Conservation (phyloP, 495 filamentous ascomycete genomes). For the Bacidia rubella region DNA sequence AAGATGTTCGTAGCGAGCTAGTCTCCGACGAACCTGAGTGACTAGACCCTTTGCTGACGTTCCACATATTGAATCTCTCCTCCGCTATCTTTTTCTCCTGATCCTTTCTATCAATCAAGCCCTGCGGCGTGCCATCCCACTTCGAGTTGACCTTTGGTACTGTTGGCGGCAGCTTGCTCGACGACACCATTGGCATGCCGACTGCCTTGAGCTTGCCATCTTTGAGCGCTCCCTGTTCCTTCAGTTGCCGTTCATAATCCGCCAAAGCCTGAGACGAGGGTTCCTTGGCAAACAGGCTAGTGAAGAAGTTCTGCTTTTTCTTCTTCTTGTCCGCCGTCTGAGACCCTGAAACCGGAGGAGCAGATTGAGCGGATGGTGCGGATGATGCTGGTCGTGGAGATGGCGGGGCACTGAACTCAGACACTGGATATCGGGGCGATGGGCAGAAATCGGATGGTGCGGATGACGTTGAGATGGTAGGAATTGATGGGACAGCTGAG, state of each 20-base stretch:
- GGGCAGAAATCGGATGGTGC: not conserved
- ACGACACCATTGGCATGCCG: conserved; percentile 24
- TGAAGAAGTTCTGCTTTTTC: conserved; percentile 14
- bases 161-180: conserved; percentile 27
- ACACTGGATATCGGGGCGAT: not conserved
- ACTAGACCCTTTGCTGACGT: not conserved
- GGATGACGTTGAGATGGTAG: not conserved
- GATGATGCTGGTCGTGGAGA: conserved; percentile 1
- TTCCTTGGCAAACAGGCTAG: conserved; percentile 20
- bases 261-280: conserved; percentile 20
- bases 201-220: conserved; percentile 16
- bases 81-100: conserved; percentile 19
- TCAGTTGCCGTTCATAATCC: conserved; percentile 16
- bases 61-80: conserved; percentile 4
- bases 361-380: not conserved
- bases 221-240: conserved; percentile 12
- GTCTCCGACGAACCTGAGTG: conserved; percentile 5
- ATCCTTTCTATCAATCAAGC: conserved; percentile 20
- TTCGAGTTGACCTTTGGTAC: conserved; percentile 37
- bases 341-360: too few species aligned
- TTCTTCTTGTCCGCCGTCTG: conserved; percentile 1
- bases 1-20: not conserved
- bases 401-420: not conserved
- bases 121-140: conserved; percentile 34
- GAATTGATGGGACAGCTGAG: not conserved